phyloP scores from a whole-genome alignment of 2,329 filamentous ascomycete genomes.

The Cladosporium sp. region DNA sequence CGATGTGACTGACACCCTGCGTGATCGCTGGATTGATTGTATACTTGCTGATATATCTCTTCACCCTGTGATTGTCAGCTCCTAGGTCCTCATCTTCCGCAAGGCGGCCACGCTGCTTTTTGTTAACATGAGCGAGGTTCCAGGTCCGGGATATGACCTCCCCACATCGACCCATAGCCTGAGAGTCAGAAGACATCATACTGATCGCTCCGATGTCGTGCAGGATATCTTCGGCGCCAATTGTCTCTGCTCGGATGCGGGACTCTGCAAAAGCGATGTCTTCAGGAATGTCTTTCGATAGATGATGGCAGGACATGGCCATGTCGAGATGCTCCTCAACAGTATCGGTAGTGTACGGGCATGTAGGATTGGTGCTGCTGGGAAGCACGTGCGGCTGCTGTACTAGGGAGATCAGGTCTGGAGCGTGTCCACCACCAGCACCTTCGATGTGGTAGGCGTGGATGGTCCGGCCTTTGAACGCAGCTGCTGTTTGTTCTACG shows the following conservation, averaged over 20 bases:
- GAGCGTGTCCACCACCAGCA: slow-evolving; percentile 86
- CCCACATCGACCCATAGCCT: slow-evolving; percentile 92
- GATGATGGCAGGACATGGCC: slow-evolving; percentile 94
- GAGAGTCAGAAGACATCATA: slow-evolving; percentile 93
- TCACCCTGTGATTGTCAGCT: slow-evolving; percentile 86
- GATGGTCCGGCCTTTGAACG: slow-evolving; percentile 81
- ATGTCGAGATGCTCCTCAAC: slow-evolving; percentile 94
- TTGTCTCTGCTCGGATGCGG: slow-evolving; percentile 89
- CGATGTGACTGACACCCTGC: slow-evolving; percentile 81
- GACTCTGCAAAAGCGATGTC: slow-evolving; percentile 92
- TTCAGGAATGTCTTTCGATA: slow-evolving; percentile 86
- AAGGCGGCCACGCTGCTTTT: slow-evolving; percentile 73
- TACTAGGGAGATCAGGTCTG: slow-evolving; percentile 89
- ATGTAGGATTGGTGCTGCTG: slow-evolving; percentile 84
- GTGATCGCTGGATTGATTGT: slow-evolving; percentile 88
- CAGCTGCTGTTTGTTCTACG: slow-evolving; percentile 81
- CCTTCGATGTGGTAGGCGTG: slow-evolving; percentile 96
- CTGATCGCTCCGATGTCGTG: slow-evolving; percentile 90
- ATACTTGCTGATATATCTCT: slow-evolving; percentile 90
- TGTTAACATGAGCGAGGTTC: slow-evolving; percentile 97
- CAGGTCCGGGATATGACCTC: slow-evolving; percentile 88
- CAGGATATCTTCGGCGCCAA: slow-evolving; percentile 89
- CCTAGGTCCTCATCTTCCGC: slow-evolving; percentile 73
- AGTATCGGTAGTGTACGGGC: slow-evolving; percentile 85
- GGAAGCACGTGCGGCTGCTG: slow-evolving; percentile 83